These are phyloP conservation scores for Fusarium subtropicale DNA, from an alignment of 2,329 filamentous ascomycete genomes.

Conservation along the genomic window DNA sequence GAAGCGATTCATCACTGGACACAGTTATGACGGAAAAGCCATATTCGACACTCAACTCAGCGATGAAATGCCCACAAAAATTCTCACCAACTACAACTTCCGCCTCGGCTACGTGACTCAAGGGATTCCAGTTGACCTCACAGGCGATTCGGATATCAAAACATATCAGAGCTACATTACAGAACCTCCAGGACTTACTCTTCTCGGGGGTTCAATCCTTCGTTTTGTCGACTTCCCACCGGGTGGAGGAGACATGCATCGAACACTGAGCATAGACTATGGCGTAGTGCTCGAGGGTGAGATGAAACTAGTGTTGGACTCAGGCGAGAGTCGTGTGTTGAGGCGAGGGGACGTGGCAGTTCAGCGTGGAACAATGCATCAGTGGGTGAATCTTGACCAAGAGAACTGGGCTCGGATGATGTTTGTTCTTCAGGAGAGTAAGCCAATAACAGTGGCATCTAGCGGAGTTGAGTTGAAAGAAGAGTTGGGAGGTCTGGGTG, in stretches of 20 bases:
- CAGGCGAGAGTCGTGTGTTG: constrained; percentile 56
- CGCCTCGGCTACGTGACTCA: constrained; percentile 37
- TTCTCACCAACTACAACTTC: constrained; percentile 33
- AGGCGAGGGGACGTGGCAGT: constrained; percentile 65
- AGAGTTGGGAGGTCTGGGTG: constrained; percentile 5
- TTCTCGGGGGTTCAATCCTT: constrained; percentile 56
- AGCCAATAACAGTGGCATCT: constrained; percentile 17
- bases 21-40: constrained; percentile 36
- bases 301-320: constrained; percentile 64
- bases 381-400: constrained; percentile 61
- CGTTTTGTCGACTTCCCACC: constrained; percentile 63
- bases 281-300: constrained; percentile 66
- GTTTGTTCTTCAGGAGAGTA: constrained; percentile 52
- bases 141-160: constrained; percentile 28
- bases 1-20: constrained; percentile 40
- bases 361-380: constrained; percentile 67
- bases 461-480: constrained; percentile 26
- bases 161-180: constrained; percentile 24
- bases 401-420: constrained; percentile 60
- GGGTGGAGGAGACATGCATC: constrained; percentile 50
- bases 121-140: constrained; percentile 23
- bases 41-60: constrained; percentile 35
- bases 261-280: constrained; percentile 67
- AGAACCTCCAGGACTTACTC: constrained; percentile 42
- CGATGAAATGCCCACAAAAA: constrained; percentile 21